Percentiles rank a stretch among this genome's conserved stretches.
Conservation (phyloP, 305 asterid genomes). For the Fraxinus dipetala region DNA sequence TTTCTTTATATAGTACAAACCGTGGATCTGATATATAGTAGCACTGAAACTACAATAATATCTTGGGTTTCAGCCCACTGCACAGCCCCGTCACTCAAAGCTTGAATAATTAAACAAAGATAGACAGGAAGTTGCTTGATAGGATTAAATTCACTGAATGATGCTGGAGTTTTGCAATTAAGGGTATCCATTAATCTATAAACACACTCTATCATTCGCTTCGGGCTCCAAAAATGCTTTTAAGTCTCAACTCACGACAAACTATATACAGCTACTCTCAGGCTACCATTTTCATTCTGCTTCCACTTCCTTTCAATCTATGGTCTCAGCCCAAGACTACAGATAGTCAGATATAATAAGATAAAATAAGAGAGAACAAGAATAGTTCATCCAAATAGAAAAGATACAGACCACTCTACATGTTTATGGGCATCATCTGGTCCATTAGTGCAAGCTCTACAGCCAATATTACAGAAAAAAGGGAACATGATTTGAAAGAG, state of each 20-base stretch:
- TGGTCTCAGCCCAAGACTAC: background rate
- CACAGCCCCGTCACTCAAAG: background rate
- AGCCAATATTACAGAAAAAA: background rate
- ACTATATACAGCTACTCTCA: background rate
- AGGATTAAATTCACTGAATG: background rate
- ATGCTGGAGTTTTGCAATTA: slow-evolving; percentile 3
- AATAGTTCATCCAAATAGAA: background rate
- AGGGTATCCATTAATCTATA: background rate
- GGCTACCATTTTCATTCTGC: background rate
- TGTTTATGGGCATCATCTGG: background rate
- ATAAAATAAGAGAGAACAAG: background rate
- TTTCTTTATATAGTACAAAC: background rate
- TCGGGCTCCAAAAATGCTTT: background rate
- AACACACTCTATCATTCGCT: background rate
- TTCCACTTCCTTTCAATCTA: background rate
- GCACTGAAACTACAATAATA: slow-evolving; percentile 15
- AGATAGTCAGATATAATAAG: background rate
- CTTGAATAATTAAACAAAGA: background rate
- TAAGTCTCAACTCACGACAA: background rate
- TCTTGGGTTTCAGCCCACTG: slow-evolving; percentile 8
- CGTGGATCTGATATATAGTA: background rate
- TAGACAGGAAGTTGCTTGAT: background rate
- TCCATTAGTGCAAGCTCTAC: background rate
- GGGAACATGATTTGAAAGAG: slow-evolving; percentile 10
- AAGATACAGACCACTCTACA: background rate